Base-by-base conservation (phyloP, 192 early-diverging fungal genomes). In the Backusella sp. region DNA sequence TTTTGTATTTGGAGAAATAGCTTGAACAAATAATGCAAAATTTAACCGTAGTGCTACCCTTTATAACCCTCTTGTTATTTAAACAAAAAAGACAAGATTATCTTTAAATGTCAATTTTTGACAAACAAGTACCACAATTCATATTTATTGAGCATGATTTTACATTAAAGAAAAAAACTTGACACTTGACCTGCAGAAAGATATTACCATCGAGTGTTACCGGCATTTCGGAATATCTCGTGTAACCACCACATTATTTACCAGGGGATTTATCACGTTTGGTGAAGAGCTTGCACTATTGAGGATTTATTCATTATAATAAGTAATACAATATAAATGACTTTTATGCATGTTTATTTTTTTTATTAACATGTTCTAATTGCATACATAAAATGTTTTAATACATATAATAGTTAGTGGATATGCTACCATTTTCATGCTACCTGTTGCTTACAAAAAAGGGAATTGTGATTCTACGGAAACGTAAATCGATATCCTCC, bases 61-160 rank as follows among this genome's bases (percentile, higher is more conserved):
- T 0, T 49, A 17, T 49, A n/a, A 6, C 4, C 4, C 46, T 49
- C 17, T 49, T 19, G 0, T n/a, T 28, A 32, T 26, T 26, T 26
- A 4, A 62, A 12, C 56, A 62, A 28, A 62, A 62, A 62, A 62
- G 56, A 62, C 56, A 28, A 62, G 56, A 62, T 28, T 28, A 9
- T 26, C 56, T 62, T 62, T 62, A 62, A 62, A 62, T 62, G 56
- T 62, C 56, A 62, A 62, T 62, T 62, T 62, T 62, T 62, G 56
- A 62, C 35, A 35, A 36, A 69, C n/a, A 26, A 39, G 35, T 39
- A 39, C 42, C 11, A 69, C 35, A 69, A 69, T 37, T 69, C 12
- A 35, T 6, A 62, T 62, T 23, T 62, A 28, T 62, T 28, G n/a
- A 44, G 4, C 14, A 44, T 44, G 14, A 19, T 44, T 44, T 44